A percentile compares a stretch with the other conserved stretches of the same genome.
These are phyloP conservation scores for Pythium brachiatum DNA, from an alignment of 352 stramenopile species.

Conservation along the genomic window DNA sequence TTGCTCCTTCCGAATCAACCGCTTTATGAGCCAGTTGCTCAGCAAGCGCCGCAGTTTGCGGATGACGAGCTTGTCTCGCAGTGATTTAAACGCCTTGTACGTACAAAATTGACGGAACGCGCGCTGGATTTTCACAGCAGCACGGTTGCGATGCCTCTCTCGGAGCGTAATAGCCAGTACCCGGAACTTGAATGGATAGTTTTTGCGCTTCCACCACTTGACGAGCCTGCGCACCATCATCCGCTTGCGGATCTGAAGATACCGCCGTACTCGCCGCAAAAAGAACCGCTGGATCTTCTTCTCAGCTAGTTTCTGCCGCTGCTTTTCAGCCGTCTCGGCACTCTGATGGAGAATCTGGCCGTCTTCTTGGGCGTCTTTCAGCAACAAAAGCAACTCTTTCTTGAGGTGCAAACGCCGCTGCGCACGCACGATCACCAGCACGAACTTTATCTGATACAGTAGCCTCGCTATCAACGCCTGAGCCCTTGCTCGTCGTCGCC, in stretches of 20 bases:
- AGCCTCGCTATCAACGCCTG: conserved; percentile 23
- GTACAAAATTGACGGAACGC: conserved; percentile 32
- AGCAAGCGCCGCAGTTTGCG: conserved; percentile 33
- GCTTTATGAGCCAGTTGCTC: conserved; percentile 45
- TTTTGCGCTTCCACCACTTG: conserved; percentile 42
- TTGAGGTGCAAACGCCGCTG: conserved; percentile 35
- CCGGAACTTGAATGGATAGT: conserved; percentile 30
- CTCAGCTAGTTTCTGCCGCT: conserved; percentile 23
- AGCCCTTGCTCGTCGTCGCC: conserved; percentile 8
- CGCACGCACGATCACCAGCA: conserved; percentile 34
- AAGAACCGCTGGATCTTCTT: conserved; percentile 54
- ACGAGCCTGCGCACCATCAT: conserved; percentile 47
- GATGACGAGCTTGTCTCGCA: conserved; percentile 39
- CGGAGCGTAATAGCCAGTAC: conserved; percentile 11
- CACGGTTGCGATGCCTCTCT: conserved; percentile 17
- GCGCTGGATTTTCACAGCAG: conserved; percentile 46
- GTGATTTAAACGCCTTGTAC: conserved; percentile 27
- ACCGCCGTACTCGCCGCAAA: conserved; percentile 35
- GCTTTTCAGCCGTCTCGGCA: background rate
- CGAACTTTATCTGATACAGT: conserved; percentile 29
- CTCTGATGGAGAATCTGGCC: conserved; percentile 1
- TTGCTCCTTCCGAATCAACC: conserved; percentile 42
- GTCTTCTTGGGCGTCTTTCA: conserved; percentile 45
- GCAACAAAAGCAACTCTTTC: conserved; percentile 34
- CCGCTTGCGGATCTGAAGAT: conserved; percentile 41